Conservation (phyloP, 495 filamentous ascomycete genomes). For the Hypoxylon rickii region DNA sequence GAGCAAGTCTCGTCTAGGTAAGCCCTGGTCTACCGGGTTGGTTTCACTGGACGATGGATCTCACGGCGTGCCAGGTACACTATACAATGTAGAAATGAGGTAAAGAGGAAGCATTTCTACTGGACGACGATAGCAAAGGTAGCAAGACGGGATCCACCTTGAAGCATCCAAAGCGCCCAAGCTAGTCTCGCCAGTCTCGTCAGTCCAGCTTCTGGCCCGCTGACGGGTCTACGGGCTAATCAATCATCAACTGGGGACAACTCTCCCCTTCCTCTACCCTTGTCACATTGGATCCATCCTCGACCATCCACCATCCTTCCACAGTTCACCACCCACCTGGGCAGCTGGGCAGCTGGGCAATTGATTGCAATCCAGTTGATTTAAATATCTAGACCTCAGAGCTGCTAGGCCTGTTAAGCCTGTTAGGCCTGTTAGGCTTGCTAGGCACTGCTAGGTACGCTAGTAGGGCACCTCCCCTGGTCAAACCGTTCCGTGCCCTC, state of each 20-base stretch:
- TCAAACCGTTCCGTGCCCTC: conserved; percentile 38
- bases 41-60: conserved; percentile 22
- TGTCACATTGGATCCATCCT: no score
- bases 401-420: no score
- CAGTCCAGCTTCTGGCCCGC: conserved; percentile 17
- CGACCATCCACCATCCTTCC: not conserved
- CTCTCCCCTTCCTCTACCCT: not conserved
- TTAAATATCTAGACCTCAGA: no score
- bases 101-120: conserved; percentile 5
- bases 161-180: conserved; percentile 8
- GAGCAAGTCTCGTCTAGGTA: conserved; percentile 6
- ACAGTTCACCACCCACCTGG: not conserved
- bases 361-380: no score
- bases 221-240: conserved; percentile 10
- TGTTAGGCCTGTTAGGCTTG: no score
- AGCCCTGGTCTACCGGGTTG: conserved; percentile 3
- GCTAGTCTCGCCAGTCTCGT: no score
- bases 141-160: no score
- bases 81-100: conserved; percentile 8
- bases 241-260: conserved; percentile 21
- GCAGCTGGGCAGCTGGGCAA: not conserved
- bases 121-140: conserved; percentile 7
- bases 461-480: conserved; percentile 27
- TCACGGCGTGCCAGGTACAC: no score
- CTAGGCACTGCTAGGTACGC: conserved; percentile 16